These are phyloP conservation scores for Aspergillus saccharolyticus DNA, from an alignment of 495 filamentous ascomycete genomes.

Conservation along the genomic window DNA sequence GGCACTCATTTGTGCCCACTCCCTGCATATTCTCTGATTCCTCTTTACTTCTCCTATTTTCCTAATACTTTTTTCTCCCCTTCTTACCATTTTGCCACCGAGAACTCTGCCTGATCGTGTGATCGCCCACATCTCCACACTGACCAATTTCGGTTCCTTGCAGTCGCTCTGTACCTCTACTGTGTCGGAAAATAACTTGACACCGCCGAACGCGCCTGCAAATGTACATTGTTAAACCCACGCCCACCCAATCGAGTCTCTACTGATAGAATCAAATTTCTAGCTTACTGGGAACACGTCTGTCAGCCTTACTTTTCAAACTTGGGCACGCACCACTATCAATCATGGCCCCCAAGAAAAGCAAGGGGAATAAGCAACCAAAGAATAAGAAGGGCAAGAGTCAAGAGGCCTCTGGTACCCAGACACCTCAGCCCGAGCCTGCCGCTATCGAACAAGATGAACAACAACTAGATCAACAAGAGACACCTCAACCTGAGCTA, in stretches of 20 bases:
- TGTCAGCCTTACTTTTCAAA: conserved; percentile 17
- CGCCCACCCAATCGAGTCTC: conserved; percentile 28
- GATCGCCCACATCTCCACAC: conserved; percentile 10
- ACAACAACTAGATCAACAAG: conserved; percentile 9
- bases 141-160: conserved; percentile 13
- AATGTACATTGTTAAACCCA: conserved; percentile 34
- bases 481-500: conserved; percentile 8
- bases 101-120: conserved; percentile 12
- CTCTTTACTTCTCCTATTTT: conserved; percentile 13
- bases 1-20: conserved; percentile 32
- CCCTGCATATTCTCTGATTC: conserved; percentile 19
- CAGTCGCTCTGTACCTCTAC: conserved; percentile 19
- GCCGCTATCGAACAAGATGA: conserved; percentile 16
- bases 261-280: conserved; percentile 25
- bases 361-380: conserved; percentile 31
- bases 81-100: conserved; percentile 7
- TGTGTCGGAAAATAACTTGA: conserved; percentile 35
- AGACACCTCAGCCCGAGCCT: conserved; percentile 26
- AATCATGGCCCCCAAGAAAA: conserved; percentile 33
- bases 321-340: conserved; percentile 38
- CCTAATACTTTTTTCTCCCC: conserved; percentile 10
- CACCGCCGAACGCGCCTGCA: conserved; percentile 29
- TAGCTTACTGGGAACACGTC: conserved; percentile 45
- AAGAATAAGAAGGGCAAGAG: conserved; percentile 41
- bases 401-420: conserved; percentile 30